Conservation (phyloP, 225 moss, liverwort and hornwort genomes). For the Pleurozium schreberi region DNA sequence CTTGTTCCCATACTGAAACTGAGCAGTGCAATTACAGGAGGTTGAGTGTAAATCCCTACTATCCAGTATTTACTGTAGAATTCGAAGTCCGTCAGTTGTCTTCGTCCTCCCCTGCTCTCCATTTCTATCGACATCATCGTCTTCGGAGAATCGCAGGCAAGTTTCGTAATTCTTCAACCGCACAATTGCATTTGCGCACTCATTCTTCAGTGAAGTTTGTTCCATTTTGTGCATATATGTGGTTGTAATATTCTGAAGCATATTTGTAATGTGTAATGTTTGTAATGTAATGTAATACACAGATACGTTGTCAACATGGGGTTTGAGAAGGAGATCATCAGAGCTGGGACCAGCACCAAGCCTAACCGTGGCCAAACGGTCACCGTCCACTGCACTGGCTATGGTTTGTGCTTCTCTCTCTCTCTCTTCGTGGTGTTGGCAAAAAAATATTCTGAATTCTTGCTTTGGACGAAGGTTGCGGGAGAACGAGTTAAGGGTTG, state of each 20-base stretch:
- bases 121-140: background rate
- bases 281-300: background rate
- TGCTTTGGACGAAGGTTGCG: background rate
- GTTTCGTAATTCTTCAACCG: background rate
- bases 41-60: background rate
- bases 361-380: slow-evolving; percentile 61
- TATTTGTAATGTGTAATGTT: background rate
- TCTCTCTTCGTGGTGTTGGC: background rate
- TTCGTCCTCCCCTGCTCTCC: background rate
- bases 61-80: background rate
- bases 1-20: background rate
- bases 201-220: background rate
- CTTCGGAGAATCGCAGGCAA: background rate
- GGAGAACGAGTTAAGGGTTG: background rate
- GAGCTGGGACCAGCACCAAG: slow-evolving; percentile 50
- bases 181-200: background rate
- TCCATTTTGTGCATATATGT: background rate
- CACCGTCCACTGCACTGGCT: slow-evolving; percentile 95
- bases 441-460: background rate
- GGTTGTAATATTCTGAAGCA: background rate
- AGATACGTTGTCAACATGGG: slow-evolving; percentile 38
- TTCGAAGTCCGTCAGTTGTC: background rate
- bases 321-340: slow-evolving; percentile 79
- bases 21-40: background rate
- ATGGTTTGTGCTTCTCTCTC: slow-evolving; percentile 20